These are phyloP conservation scores for Epichloe hybrida DNA, from an alignment of 2,329 filamentous ascomycete genomes.

Conservation along the genomic window DNA sequence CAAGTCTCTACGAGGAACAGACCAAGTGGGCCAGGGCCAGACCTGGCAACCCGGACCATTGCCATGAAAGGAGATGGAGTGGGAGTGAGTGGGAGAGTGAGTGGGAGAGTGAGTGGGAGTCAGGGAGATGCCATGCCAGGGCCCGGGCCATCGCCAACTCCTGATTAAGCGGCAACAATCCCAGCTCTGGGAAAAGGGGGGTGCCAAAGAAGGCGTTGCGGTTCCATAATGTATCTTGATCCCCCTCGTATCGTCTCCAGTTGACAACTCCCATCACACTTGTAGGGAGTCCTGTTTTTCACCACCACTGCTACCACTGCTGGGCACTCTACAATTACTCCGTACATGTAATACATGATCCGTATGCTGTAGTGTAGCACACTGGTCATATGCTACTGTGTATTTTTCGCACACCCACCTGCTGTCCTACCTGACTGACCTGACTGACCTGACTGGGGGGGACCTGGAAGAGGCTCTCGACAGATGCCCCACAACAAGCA, in stretches of 20 bases:
- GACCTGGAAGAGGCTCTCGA: background rate
- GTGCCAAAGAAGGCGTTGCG: background rate
- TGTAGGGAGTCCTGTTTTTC: no score
- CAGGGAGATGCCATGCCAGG: background rate
- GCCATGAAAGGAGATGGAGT: background rate
- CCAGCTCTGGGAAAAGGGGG: background rate
- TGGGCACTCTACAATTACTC: no score
- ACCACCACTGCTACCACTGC: no score
- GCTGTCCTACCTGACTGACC: no score
- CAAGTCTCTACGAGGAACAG: constrained; percentile 1
- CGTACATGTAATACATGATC: no score
- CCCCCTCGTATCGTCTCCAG: background rate
- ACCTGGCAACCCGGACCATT: constrained; percentile 1
- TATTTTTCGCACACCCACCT: no score
- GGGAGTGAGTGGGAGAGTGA: background rate
- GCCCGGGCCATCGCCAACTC: constrained; percentile 3
- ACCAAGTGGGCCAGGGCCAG: constrained; percentile 6
- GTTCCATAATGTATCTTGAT: background rate
- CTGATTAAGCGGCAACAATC: background rate
- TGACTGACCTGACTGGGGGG: no score
- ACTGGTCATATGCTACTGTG: no score
- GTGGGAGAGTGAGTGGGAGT: background rate
- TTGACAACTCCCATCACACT: no score
- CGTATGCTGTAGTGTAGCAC: no score
- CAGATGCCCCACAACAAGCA: background rate